Evolutionary conservation across 306 rosid species (phyloP), one percentile per base, ranked within the genome.

Genomic region (Cucurbita pepo): DNA sequence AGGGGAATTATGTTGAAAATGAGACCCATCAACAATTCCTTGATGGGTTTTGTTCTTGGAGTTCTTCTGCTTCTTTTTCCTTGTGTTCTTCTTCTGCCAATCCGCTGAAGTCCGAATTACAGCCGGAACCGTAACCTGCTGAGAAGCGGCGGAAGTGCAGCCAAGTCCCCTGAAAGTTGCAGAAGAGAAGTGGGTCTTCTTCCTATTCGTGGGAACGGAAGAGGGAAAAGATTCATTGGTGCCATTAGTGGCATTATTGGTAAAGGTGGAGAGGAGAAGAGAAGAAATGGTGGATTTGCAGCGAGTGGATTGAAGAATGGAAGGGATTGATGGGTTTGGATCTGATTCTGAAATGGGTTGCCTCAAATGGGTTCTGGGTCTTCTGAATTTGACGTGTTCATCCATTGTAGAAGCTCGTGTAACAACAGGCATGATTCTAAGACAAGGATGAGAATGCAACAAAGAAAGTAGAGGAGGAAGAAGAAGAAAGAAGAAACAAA

Each of bases 121-220:
- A 4, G 86, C 92, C 14, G 99, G 99, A 45, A 91, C 95, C 12
- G 97, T 89, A 48, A 94, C 99, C 54, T 91, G 85, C 64, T 91
- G 92, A 1, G 97, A 87, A 25, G 92, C 86, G 34, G 86, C 83
- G 67, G 92, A 91, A 0, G 86, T 78, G 83, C 99, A 94, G 6
- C 99, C 97, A 53, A 94, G n/a, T 12, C 97, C 96, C 51, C 92
- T 76, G 77, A 94, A 81, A 47, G 86, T 84, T 40, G 89, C 66
- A 11, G 97, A 75, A 10, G 94, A 63, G 67, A 85, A 88, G 64
- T 82, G 86, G 55, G 76, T 85, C 80, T 91, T 95, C 77, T 89
- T 95, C 72, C 75, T 88, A 73, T 12, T 63, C 12, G 70, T 82
- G 37, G 45, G 40, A 69, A 55, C 15, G 79, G 73, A 77, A 69